phyloP scores from a whole-genome alignment of 2,329 filamentous ascomycete genomes.

The Mycogone perniciosa region DNA sequence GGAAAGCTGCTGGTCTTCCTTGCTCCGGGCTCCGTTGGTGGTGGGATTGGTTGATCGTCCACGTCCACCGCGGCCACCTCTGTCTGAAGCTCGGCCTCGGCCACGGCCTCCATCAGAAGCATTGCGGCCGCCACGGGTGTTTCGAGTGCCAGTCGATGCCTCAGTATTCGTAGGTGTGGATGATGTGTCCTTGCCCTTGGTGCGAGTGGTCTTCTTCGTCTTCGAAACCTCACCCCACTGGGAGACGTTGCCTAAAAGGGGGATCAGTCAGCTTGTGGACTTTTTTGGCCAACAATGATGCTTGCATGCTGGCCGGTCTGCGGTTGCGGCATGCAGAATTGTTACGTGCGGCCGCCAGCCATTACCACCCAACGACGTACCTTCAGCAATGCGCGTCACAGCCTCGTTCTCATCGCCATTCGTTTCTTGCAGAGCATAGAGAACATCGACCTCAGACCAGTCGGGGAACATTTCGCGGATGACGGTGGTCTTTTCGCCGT shows the following conservation, averaged over 20 bases:
- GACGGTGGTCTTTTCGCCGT: constrained; percentile 68
- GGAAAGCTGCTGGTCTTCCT: constrained; percentile 51
- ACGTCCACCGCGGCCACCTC: constrained; percentile 56
- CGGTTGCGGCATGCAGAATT: constrained; percentile 12
- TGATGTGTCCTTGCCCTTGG: constrained; percentile 62
- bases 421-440: constrained; percentile 87
- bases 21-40: constrained; percentile 56
- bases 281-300: background rate
- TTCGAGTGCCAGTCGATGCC: constrained; percentile 36
- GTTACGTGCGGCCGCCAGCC: constrained; percentile 16
- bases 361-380: constrained; percentile 35
- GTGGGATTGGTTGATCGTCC: constrained; percentile 52
- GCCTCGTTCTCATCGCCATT: constrained; percentile 70
- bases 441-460: constrained; percentile 92
- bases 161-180: constrained; percentile 45
- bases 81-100: constrained; percentile 56
- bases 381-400: constrained; percentile 73
- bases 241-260: constrained; percentile 60
- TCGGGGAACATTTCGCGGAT: constrained; percentile 91
- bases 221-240: constrained; percentile 83
- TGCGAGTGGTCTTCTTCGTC: constrained; percentile 68
- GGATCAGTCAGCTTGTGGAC: constrained; percentile 14
- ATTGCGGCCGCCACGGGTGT: constrained; percentile 55
- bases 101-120: constrained; percentile 57
- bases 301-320: constrained; percentile 1